These are phyloP conservation scores for Rhizopus arrhizus DNA, from an alignment of 371 early-diverging fungal species.

Conservation along the genomic window DNA sequence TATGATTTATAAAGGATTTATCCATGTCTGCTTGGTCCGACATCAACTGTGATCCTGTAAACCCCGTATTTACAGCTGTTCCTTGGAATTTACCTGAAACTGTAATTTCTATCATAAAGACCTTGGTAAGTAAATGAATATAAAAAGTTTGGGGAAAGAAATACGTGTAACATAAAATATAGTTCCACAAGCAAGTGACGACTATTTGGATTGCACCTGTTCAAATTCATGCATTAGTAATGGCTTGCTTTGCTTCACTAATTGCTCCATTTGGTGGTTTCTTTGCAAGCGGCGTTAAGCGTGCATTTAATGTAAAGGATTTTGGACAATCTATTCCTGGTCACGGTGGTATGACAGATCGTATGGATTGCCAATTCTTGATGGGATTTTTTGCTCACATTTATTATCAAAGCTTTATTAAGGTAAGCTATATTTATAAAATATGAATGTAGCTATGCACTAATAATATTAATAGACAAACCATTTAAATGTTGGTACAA, in stretches of 20 bases:
- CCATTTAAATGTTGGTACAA: constrained; percentile 59
- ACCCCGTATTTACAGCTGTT: constrained; percentile 49
- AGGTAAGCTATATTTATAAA: constrained; percentile 41
- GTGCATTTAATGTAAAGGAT: constrained; percentile 98
- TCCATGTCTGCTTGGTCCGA: constrained; percentile 49
- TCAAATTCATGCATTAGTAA: constrained; percentile 86
- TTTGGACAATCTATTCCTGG: constrained; percentile 98
- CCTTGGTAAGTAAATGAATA: constrained; percentile 27
- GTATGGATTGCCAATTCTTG: constrained; percentile 98
- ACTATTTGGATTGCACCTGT: constrained; percentile 75
- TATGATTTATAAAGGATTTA: constrained; percentile 24
- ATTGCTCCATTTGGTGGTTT: constrained; percentile 99
- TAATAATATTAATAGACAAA: constrained; percentile 34
- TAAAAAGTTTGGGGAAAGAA: background rate
- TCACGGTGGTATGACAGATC: constrained; percentile 98
- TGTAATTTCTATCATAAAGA: constrained; percentile 29
- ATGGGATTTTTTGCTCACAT: constrained; percentile 96
- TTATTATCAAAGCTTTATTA: constrained; percentile 89
- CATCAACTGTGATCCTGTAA: constrained; percentile 50
- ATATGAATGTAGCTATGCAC: background rate
- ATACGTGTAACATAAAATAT: background rate
- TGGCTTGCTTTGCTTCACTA: constrained; percentile 94
- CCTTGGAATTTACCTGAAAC: constrained; percentile 45
- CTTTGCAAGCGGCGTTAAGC: constrained; percentile 98
- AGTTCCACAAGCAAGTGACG: constrained; percentile 37